Conservation (phyloP, 805 yeast species). For the Pichia exigua region DNA sequence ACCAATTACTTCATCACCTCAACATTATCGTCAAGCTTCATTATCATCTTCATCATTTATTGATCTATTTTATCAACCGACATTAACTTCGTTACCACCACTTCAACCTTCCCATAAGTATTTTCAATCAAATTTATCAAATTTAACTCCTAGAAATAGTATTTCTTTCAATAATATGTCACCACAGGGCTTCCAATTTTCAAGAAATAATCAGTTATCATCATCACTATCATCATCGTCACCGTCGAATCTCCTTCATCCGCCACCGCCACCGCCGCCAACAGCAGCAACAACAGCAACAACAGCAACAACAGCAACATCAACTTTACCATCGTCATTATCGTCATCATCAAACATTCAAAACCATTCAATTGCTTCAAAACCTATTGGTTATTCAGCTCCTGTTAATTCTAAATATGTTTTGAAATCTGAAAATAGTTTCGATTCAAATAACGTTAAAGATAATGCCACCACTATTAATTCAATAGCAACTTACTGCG, state of each 20-base stretch:
- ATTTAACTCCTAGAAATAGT: background rate
- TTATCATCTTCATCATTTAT: background rate
- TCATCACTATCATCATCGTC: background rate
- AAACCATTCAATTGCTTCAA: background rate
- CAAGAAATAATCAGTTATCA: background rate
- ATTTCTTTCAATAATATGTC: background rate
- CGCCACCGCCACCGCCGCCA: background rate
- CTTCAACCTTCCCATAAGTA: background rate
- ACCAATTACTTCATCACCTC: background rate
- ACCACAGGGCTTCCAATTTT: background rate
- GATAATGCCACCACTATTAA: background rate
- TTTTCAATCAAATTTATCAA: background rate
- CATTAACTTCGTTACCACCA: background rate
- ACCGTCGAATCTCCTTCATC: background rate
- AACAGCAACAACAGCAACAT: too few relatives aligned
- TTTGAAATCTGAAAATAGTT: background rate
- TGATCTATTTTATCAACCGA: background rate
- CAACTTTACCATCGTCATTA: background rate
- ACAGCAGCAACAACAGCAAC: too few relatives aligned
- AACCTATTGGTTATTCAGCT: background rate
- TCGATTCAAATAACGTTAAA: background rate
- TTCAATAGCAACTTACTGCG: background rate
- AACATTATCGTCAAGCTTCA: background rate
- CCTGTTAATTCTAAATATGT: background rate
- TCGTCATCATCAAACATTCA: background rate